Conservation (phyloP, 805 yeast species). For the Komagataella pseudopastoris region DNA sequence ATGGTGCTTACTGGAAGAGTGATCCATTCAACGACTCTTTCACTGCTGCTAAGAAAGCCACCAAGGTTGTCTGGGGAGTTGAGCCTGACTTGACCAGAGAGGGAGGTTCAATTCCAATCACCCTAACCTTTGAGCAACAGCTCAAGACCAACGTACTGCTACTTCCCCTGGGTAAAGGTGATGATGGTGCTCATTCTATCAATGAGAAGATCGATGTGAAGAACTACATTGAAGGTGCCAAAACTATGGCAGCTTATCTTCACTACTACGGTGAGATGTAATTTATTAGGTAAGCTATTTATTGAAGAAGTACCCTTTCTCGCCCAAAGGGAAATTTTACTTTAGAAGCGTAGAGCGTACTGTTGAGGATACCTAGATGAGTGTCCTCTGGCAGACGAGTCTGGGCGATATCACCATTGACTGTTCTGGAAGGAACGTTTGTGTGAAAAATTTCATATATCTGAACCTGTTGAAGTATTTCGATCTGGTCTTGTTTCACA, state of each 20-base stretch:
- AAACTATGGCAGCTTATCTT: constrained; percentile 85
- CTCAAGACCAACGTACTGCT: constrained; percentile 76
- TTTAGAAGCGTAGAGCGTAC: not conserved
- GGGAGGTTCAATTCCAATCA: constrained; percentile 98
- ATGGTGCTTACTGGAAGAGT: constrained; percentile 92
- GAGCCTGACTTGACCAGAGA: constrained; percentile 97
- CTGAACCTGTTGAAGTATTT: constrained; percentile 39
- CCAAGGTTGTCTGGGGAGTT: constrained; percentile 86
- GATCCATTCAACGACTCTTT: constrained; percentile 89
- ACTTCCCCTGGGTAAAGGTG: constrained; percentile 97
- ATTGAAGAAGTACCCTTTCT: not conserved
- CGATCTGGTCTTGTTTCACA: constrained; percentile 35
- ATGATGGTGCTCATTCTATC: constrained; percentile 97
- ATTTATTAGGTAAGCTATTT: not conserved
- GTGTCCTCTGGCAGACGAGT: not conserved
- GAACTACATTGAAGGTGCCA: constrained; percentile 87
- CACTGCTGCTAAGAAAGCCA: constrained; percentile 90
- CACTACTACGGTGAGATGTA: constrained; percentile 49
- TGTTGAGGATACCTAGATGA: not conserved
- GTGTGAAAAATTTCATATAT: constrained; percentile 32
- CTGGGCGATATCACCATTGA: not conserved
- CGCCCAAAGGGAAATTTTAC: not conserved
- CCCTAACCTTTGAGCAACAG: constrained; percentile 82
- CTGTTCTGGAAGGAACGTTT: constrained; percentile 10
- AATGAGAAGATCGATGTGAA: constrained; percentile 85